Evolutionary conservation across 2,329 filamentous ascomycete species (phyloP), one percentile per base, ranked within the genome.

Genomic region (Blastomyces parvus): DNA sequence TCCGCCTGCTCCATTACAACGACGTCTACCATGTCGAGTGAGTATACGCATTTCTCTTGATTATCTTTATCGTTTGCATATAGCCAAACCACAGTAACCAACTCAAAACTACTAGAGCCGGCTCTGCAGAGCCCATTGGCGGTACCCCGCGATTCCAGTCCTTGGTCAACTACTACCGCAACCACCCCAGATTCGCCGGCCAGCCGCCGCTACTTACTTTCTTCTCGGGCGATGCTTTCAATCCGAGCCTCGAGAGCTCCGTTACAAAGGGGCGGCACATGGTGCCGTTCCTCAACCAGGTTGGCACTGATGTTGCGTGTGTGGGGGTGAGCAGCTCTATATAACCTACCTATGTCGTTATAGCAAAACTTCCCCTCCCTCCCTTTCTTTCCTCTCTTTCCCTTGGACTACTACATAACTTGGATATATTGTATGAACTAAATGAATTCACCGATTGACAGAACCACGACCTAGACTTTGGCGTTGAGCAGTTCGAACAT

Each of bases 381-480:
- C n/a, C n/a, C n/a, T n/a, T n/a, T n/a, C n/a, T 42, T 7, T 17
- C 9, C 14, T 42, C 40, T 19, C 42, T 8, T 38, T 38, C 42
- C 42, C 42, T n/a, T n/a, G 50, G 50, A 27, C 22, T 53, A 30
- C 3, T 38, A 36, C 25, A 30, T n/a, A 8, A 2, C 19, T 11
- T 48, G 44, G n/a, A 48, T 22, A 48, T 48, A 38, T 13, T 27
- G 48, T 22, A 14, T 22, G 27, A 9, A 55, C 59, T 60, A 60
- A 22, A 19, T 3, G 27, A 42, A 27, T 36, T 59, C 64, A 68
- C 63, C 66, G 64, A 40, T 50, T 14, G 52, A 33, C 66, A 91
- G 83, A 96, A 96, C 73, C 91, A 96, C 74, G 92, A 96, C 72
- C 85, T 96, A 62, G 92, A 96, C 77, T 96, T 96, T 75, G 92